phyloP scores from a whole-genome alignment of 805 yeast species.

The Martiniozyma abietophila region DNA sequence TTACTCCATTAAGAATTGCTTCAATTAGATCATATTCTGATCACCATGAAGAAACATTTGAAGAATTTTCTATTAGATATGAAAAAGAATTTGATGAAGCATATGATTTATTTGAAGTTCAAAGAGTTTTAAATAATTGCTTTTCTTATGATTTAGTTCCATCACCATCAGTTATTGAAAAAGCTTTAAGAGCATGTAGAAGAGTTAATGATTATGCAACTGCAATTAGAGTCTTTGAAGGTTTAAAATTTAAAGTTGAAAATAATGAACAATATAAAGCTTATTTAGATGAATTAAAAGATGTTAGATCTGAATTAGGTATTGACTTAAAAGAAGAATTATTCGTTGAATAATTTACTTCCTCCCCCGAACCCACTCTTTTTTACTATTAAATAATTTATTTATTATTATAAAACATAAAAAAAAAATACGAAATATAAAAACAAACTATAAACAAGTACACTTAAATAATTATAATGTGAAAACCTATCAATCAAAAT shows the following conservation, averaged over 20 bases:
- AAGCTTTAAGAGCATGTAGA: constrained; percentile 96
- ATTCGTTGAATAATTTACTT: constrained; percentile 38
- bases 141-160: constrained; percentile 98
- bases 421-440: neutral
- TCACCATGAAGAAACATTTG: constrained; percentile 88
- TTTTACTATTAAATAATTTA: neutral
- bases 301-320: constrained; percentile 85
- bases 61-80: constrained; percentile 83
- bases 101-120: constrained; percentile 78
- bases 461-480: too few species aligned
- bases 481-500: neutral
- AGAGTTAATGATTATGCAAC: constrained; percentile 98
- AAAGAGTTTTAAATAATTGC: constrained; percentile 94
- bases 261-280: constrained; percentile 90
- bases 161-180: constrained; percentile 91
- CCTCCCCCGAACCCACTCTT: neutral
- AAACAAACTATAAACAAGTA: neutral
- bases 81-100: constrained; percentile 96
- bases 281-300: constrained; percentile 90
- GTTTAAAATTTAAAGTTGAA: constrained; percentile 92
- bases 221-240: constrained; percentile 97
- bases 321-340: constrained; percentile 88
- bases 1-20: constrained; percentile 11
- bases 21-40: constrained; percentile 59
- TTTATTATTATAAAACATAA: neutral